phyloP scores from a whole-genome alignment of 2,329 filamentous ascomycete species.

The Fusarium sulawesiense region DNA sequence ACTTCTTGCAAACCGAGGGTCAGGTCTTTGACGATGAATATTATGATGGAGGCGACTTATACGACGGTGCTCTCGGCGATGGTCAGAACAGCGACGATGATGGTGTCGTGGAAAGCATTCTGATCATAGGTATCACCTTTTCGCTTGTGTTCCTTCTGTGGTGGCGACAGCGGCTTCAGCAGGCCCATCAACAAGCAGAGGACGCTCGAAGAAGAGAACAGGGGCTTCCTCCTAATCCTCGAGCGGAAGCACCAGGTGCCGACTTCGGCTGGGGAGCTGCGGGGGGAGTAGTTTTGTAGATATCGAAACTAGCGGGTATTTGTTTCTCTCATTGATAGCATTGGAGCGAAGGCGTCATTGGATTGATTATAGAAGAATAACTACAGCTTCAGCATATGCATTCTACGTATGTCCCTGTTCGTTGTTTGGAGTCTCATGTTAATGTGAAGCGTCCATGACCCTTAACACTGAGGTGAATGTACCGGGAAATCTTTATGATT shows the following conservation, averaged over 20 bases:
- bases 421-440: not conserved
- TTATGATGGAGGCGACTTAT: conserved; percentile 62
- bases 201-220: conserved; percentile 50
- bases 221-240: conserved; percentile 44
- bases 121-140: conserved; percentile 82
- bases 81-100: conserved; percentile 75
- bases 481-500: not conserved
- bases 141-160: conserved; percentile 83
- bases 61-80: conserved; percentile 66
- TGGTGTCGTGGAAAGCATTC: conserved; percentile 82
- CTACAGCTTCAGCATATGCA: not conserved
- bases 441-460: not conserved
- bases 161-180: conserved; percentile 78
- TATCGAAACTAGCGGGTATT: conserved; percentile 22
- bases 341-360: conserved; percentile 48
- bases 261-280: conserved; percentile 55
- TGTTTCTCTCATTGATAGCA: conserved; percentile 40
- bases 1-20: conserved; percentile 80
- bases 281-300: conserved; percentile 51
- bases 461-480: not conserved
- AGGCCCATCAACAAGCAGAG: conserved; percentile 58
- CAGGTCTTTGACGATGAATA: conserved; percentile 73
- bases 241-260: conserved; percentile 40
- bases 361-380: conserved; percentile 34
- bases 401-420: not conserved